Evolutionary conservation across 257 asterid species (phyloP), one percentile per base, ranked within the genome.

Genomic region (Ligustrum vulgare): DNA sequence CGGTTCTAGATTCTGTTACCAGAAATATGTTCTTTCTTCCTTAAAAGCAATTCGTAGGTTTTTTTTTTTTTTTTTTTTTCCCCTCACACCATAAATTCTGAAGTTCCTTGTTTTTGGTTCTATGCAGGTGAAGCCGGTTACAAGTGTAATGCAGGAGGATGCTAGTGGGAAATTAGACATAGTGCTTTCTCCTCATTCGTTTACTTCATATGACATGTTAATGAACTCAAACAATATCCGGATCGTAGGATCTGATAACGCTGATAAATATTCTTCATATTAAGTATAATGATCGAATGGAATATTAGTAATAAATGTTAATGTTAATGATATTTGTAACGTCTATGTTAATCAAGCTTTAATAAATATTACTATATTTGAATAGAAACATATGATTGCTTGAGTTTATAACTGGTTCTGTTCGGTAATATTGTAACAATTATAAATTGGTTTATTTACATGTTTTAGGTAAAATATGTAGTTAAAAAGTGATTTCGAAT

Each of bases 111-210:
- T 75, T 31, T 69, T 66, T 35, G 74, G 35, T 75, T 10, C 12
- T 28, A 3, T 72, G 80, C 88, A 91, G 97, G 87, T 91, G 67
- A 89, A 47, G 68, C 97, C 96, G 2, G 54, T 77, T 0, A 86
- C 76, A 74, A 75, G 70, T 77, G 23, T 41, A 62, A 66, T 90
- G 69, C 87, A 83, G 13, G 89, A 83, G 13, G 70, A 76, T 6
- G 89, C 82, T 47, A 84, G 87, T 9, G 86, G 89, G 80, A 77
- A 88, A 31, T 86, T 86, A 93, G 82, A 90, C 8, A 72, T 87
- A 5, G 67, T 70, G 23, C 81, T 91, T 18, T 56, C 86, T 37
- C 93, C 97, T 1, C 85, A 78, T 67, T 91, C 97, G 5, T 39
- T 91, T 22, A 87, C 90, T 1, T 82, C 90, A 9, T 41, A 87